Percentiles rank a stretch among this genome's conserved stretches.
These are phyloP conservation scores for Saccharomyces hybrid DNA, from an alignment of 1,139 yeast genomes.

Conservation along the genomic window DNA sequence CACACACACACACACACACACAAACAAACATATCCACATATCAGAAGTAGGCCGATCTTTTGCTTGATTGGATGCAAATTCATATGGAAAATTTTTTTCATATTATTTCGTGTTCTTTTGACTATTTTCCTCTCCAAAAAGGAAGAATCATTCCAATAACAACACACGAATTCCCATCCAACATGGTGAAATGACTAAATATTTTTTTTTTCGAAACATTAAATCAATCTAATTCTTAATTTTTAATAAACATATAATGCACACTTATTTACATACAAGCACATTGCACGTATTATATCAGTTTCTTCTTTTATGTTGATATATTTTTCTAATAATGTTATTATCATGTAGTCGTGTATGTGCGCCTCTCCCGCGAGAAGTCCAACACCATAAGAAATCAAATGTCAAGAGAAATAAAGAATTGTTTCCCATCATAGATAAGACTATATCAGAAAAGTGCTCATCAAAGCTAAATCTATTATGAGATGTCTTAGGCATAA, in stretches of 20 bases:
- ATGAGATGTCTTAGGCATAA: conserved; percentile 26
- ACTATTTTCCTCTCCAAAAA: neutral
- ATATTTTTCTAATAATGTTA: neutral
- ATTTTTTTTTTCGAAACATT: neutral
- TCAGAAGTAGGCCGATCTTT: neutral
- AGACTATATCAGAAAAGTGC: neutral
- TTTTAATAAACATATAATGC: neutral
- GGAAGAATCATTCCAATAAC: neutral
- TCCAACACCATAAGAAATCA: neutral
- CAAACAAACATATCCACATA: neutral
- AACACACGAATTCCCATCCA: neutral
- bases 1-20: neutral
- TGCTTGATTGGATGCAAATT: neutral
- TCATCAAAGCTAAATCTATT: neutral
- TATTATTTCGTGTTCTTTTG: neutral
- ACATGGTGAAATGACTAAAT: neutral
- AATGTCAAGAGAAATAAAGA: neutral
- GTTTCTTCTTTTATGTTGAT: neutral
- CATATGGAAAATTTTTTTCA: neutral
- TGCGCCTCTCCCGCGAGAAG: neutral
- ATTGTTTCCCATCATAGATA: neutral
- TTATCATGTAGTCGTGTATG: neutral
- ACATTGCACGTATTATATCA: neutral
- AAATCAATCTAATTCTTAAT: neutral
- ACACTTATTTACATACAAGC: neutral